These are phyloP conservation scores for Wickerhamia fluorescens DNA, from an alignment of 805 yeast genomes.

Conservation along the genomic window DNA sequence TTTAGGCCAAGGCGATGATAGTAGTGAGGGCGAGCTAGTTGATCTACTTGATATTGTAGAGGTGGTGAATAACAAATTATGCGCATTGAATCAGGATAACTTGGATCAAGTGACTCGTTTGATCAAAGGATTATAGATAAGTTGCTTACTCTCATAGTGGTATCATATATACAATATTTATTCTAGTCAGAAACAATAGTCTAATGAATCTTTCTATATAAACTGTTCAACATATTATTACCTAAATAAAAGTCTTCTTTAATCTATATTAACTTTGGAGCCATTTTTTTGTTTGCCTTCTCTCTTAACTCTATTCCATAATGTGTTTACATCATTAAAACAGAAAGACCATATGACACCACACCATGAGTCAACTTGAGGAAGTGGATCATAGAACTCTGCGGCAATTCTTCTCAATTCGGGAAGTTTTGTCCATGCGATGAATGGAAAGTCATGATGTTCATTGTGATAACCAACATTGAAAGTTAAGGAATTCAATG, in stretches of 20 bases:
- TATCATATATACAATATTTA: background rate
- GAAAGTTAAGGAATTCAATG: conserved; percentile 73
- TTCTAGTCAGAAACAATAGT: too few species aligned
- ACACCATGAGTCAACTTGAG: conserved; percentile 71
- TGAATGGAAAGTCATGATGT: conserved; percentile 92
- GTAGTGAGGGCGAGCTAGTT: conserved; percentile 79
- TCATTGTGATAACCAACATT: conserved; percentile 93
- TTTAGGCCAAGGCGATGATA: conserved; percentile 81
- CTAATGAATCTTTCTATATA: too few species aligned
- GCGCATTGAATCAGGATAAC: conserved; percentile 41
- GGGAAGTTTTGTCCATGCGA: conserved; percentile 82
- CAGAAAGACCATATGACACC: conserved; percentile 70
- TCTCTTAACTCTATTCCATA: conserved; percentile 81
- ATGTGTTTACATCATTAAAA: conserved; percentile 54
- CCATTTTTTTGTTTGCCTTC: conserved; percentile 33
- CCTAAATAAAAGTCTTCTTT: too few species aligned
- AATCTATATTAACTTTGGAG: conserved; percentile 12
- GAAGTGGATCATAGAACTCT: conserved; percentile 79
- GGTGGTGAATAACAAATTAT: conserved; percentile 35
- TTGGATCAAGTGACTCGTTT: conserved; percentile 59
- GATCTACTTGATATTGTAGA: conserved; percentile 52
- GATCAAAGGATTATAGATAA: conserved; percentile 43
- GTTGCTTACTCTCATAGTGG: too few species aligned
- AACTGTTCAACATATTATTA: too few species aligned
- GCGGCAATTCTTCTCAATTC: conserved; percentile 56